Evolutionary conservation across 2,329 filamentous ascomycete genomes (phyloP).

Genomic region (Thielaviopsis punctulata): DNA sequence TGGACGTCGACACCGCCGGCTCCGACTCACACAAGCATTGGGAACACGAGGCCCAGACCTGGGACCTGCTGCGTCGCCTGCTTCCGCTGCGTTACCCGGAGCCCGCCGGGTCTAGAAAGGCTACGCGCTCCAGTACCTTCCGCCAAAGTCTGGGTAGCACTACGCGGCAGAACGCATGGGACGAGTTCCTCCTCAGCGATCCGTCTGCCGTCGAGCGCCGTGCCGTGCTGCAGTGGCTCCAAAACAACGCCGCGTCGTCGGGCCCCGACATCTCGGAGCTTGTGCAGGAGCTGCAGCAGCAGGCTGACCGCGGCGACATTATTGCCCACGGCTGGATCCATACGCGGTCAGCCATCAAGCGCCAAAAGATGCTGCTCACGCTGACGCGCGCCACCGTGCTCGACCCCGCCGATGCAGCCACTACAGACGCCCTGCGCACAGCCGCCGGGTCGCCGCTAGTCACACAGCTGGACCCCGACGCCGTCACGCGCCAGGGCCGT

Average conservation of each 20-base stretch:
- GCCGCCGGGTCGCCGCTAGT: constrained; percentile 49
- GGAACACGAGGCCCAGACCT: constrained; percentile 75
- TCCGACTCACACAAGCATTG: constrained; percentile 29
- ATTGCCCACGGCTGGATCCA: constrained; percentile 85
- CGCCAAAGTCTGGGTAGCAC: background rate
- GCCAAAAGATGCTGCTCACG: constrained; percentile 58
- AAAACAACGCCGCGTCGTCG: constrained; percentile 49
- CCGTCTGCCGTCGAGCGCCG: constrained; percentile 60
- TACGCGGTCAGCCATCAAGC: constrained; percentile 77
- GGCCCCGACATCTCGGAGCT: constrained; percentile 58
- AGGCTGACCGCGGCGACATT: constrained; percentile 62
- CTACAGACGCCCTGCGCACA: constrained; percentile 38
- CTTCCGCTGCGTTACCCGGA: constrained; percentile 49
- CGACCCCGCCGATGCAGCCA: constrained; percentile 42
- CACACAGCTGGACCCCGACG: constrained; percentile 85
- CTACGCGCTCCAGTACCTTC: constrained; percentile 4
- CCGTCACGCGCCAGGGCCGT: constrained; percentile 60
- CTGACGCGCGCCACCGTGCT: constrained; percentile 44
- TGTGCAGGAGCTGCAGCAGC: constrained; percentile 57
- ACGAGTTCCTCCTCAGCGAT: constrained; percentile 59
- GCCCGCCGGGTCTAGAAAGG: constrained; percentile 3
- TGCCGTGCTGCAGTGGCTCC: constrained; percentile 71
- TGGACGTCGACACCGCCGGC: constrained; percentile 37
- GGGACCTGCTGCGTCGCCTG: constrained; percentile 66
- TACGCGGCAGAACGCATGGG: constrained; percentile 18